Evolutionary conservation across 129 eudicot genomes (phyloP), one percentile per base, ranked within the genome.

Genomic region (Arctium minus): DNA sequence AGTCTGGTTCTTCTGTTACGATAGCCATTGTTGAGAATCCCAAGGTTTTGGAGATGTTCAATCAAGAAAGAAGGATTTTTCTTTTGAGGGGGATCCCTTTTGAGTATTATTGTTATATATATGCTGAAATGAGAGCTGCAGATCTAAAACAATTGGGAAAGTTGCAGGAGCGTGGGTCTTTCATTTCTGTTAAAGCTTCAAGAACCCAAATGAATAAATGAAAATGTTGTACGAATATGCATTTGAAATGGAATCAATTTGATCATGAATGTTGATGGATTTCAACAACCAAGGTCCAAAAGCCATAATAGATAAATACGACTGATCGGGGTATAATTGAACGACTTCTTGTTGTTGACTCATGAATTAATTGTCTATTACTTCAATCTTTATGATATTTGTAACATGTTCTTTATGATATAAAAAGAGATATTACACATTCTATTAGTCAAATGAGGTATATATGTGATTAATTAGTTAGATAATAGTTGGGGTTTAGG

Each of bases 1-100:
- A 65, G 30, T 84, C 77, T 81, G 82, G 88, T 88, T 84, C 87
- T 60, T 91, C 89, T 48, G 91, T 82, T 75, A 88, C 79, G 87
- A 80, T 85, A 18, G 97, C 97, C 97, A 94, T 92, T 83, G 84
- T 72, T 81, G 86, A 10, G 65, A 12, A 73, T 27, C 38, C 38
- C 74, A 40, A 46, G 56, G 3, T 46, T 46, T 46, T 46, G 56
- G 56, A 46, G 56, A 77, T 31, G 48, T 40, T 80, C 29, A 36
- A 60, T 80, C 29, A 36, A 60, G 56, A 42, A 35, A 75, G 79
- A 60, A 36, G 71, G 53, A 82, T 30, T 42, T 22, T 22, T 22
- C 27, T 22, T 30, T 44, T 1, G 73, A 31, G 39, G 30, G 71
- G 73, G 36, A 22, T 70, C 18, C 22, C 18, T 13, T 29, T 75